Evolutionary conservation across 768 basidiomycete species (phyloP).

Genomic region (Brasilioporus rufonigricans): DNA sequence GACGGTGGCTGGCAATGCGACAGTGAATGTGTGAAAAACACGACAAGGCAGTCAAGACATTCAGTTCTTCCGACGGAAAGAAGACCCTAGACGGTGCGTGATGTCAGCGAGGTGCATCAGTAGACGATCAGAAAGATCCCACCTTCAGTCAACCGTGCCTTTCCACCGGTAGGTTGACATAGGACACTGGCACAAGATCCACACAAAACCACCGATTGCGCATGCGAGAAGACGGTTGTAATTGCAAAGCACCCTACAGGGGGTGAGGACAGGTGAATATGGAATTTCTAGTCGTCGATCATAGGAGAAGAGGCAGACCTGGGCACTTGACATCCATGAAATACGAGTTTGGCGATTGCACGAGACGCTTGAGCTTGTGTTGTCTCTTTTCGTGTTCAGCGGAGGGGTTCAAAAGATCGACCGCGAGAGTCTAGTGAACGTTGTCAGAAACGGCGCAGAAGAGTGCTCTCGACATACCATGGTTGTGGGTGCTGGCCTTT

Average conservation of each 20-base stretch:
- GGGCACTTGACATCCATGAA: conserved; percentile 99
- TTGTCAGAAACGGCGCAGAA: conserved; percentile 4
- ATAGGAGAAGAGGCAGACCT: conserved; percentile 48
- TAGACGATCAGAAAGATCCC: conserved; percentile 30
- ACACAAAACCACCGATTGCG: conserved; percentile 96
- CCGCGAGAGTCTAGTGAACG: conserved; percentile 80
- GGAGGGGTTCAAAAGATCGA: conserved; percentile 97
- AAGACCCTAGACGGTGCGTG: conserved; percentile 65
- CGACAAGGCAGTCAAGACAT: background rate
- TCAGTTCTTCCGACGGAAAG: conserved; percentile 96
- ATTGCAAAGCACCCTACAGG: conserved; percentile 93
- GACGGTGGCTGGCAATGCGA: conserved; percentile 3
- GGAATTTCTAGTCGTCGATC: background rate
- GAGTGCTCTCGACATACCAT: conserved; percentile 15
- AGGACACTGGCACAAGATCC: conserved; percentile 89
- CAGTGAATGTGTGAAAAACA: background rate
- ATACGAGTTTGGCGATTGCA: conserved; percentile 97
- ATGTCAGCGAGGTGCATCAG: conserved; percentile 6
- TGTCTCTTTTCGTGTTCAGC: conserved; percentile 79
- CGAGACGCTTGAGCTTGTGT: conserved; percentile 99
- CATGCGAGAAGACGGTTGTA: conserved; percentile 99
- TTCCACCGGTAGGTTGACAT: conserved; percentile 98
- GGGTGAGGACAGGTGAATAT: background rate
- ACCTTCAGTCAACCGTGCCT: conserved; percentile 98
- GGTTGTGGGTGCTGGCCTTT: conserved; percentile 7